Evolutionary conservation across 2,329 filamentous ascomycete genomes (phyloP).

Genomic region (Diaporthe amygdali): DNA sequence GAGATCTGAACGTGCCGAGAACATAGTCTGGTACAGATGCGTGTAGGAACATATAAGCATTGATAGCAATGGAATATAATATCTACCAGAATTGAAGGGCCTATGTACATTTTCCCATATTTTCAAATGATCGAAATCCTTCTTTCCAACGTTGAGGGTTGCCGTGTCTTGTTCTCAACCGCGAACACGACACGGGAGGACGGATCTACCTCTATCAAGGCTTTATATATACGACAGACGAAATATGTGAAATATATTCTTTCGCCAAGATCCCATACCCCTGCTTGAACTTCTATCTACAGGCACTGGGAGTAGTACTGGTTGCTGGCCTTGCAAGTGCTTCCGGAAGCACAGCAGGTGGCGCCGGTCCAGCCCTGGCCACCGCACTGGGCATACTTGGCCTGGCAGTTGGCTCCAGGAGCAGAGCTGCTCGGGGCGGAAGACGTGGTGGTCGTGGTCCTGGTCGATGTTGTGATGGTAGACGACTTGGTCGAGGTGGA

Average conservation of each 20-base stretch:
- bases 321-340: slow-evolving; percentile 19
- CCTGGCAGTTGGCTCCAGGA: neutral
- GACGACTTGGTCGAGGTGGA: slow-evolving; percentile 18
- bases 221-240: neutral
- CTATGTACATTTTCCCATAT: neutral
- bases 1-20: too few relatives aligned
- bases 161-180: neutral
- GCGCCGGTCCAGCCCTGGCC: slow-evolving; percentile 5
- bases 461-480: neutral
- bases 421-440: neutral
- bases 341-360: slow-evolving; percentile 16
- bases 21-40: too few relatives aligned
- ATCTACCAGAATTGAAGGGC: slow-evolving; percentile 2
- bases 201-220: neutral
- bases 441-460: neutral
- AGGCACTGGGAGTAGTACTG: slow-evolving; percentile 21
- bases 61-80: neutral
- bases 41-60: neutral
- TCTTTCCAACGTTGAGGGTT: neutral
- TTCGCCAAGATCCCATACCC: accelerated
- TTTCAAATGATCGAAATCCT: neutral
- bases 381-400: slow-evolving; percentile 15
- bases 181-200: neutral
- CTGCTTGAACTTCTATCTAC: neutral
- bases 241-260: neutral